Evolutionary conservation across 2,329 filamentous ascomycete species (phyloP), one percentile per base, ranked within the genome.

Genomic region (Tothia fuscella): DNA sequence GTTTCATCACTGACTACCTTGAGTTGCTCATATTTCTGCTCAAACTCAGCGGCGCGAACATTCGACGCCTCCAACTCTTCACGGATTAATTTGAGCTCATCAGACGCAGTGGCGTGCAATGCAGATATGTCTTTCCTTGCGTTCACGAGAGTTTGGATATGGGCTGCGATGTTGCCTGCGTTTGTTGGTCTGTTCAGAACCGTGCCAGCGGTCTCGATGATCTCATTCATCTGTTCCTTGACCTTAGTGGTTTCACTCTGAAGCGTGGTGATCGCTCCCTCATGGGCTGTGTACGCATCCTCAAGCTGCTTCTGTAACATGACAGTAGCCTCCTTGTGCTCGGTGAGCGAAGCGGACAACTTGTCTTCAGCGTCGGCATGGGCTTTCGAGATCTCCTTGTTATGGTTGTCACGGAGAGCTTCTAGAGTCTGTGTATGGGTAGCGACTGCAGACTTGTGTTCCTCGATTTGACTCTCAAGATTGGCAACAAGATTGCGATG

Each of bases 151-250:
- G 57, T 54, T 46, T 60, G 55, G 33, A 70, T 62, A 39, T 67
- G 64, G 22, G 55, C 51, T 14, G 64, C 60, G 6, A 70, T 51
- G 38, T 56, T 60, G 10, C 50, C 48, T 5, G 60, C 76, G 56
- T 77, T 78, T 10, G 43, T 42, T 12, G 37, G 37, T 57, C 76
- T 76, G 60, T 78, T 78, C 49, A 89, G 66, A 4, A 73, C 70
- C 20, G 70, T 62, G 17, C 49, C 86, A 62, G 55, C 83, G 71
- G 49, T 70, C 71, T 80, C 54, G 71, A 79, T 46, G 51, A 85
- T 62, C 53, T 76, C 74, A 16, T 59, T 59, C 20, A 70, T 66
- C 57, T 76, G 76, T 49, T 68, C 65, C 53, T 78, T 76, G 50
- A 80, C 74, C 30, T 68, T 63, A 1, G 47, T 58, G 4, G 86